These are phyloP conservation scores for Besnoitia besnoiti DNA, from an alignment of 169 alveolate species.

Conservation along the genomic window DNA sequence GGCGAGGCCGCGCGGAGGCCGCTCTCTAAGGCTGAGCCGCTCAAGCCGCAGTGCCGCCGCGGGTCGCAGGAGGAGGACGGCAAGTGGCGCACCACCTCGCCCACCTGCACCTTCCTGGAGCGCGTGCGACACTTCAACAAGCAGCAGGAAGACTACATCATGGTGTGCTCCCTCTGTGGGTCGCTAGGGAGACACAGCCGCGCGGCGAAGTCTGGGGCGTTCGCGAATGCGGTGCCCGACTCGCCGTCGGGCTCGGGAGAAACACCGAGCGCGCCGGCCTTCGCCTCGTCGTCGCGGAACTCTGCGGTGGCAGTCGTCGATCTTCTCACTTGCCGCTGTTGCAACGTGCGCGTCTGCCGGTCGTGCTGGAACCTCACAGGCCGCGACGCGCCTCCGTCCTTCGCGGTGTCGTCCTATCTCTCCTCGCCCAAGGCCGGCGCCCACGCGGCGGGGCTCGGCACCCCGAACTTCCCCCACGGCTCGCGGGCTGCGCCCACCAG, in stretches of 20 bases:
- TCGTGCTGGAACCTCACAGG: slow-evolving; percentile 47
- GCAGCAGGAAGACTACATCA: neutral
- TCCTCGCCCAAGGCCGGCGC: neutral
- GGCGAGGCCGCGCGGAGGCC: neutral
- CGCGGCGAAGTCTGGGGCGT: neutral
- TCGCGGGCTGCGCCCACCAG: neutral
- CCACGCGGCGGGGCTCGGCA: neutral
- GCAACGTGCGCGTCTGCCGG: slow-evolving; percentile 55
- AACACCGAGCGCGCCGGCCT: neutral
- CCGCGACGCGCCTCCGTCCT: slow-evolving; percentile 2
- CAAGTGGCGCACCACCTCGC: too few relatives aligned
- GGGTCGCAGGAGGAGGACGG: too few relatives aligned
- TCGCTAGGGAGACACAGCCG: neutral
- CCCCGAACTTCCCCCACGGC: neutral
- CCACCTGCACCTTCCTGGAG: neutral
- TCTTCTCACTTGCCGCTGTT: slow-evolving; percentile 1
- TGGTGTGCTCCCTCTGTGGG: slow-evolving; percentile 3
- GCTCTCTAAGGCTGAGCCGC: neutral
- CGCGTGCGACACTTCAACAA: neutral
- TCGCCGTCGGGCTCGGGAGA: neutral
- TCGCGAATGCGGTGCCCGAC: neutral
- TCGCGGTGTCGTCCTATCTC: neutral
- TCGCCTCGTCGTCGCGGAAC: neutral
- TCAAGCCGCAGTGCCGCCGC: too few relatives aligned
- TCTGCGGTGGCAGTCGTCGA: neutral